Evolutionary conservation across 805 yeast genomes (phyloP), one percentile per base, ranked within the genome.

Genomic region (Wickerhamiella hasegawae): DNA sequence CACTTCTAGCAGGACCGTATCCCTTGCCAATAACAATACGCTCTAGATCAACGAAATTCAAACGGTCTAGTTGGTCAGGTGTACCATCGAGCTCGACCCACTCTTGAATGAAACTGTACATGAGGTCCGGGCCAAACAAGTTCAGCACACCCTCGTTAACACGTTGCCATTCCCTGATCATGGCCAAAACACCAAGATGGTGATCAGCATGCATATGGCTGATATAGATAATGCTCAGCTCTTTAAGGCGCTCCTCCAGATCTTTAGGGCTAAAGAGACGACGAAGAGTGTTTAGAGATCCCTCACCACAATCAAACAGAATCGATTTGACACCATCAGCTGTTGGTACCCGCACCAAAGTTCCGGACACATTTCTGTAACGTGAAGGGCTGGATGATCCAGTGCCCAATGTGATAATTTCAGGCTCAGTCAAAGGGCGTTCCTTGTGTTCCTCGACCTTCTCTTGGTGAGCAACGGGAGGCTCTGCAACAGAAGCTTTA

Each of bases 151-250:
- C 36, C 14, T 36, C 41, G 26, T 44, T 39, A 8, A 38, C 46
- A 17, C 28, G 18, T 5, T 41, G 34, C 93, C 96, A 85, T 43
- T 71, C 72, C 26, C 64, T 62, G 19, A 90, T 62, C 3, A 90
- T 54, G 4, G 82, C 68, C 6, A 78, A 58, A 4, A 80, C 63
- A 0, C 99, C 99, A 28, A 90, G 59, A 54, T 87, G 96, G 53
- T 90, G 99, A 53, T 90, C 99, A 0, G 97, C 98, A 56, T 90
- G 99, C 46, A 87, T 62, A 61, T 90, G 99, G 45, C 93, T 78
- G 36, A 90, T 59, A 48, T 71, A 80, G 16, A 87, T 60, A 36
- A 81, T 39, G 22, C 67, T 59, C 38, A 85, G 56, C 46, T 85
- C 92, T 28, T 57, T 44, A 42, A 85, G 63, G 2, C 78, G 55